Conservation (phyloP, 1,284 basidiomycete species). For the Pyrrhoderma noxium region DNA sequence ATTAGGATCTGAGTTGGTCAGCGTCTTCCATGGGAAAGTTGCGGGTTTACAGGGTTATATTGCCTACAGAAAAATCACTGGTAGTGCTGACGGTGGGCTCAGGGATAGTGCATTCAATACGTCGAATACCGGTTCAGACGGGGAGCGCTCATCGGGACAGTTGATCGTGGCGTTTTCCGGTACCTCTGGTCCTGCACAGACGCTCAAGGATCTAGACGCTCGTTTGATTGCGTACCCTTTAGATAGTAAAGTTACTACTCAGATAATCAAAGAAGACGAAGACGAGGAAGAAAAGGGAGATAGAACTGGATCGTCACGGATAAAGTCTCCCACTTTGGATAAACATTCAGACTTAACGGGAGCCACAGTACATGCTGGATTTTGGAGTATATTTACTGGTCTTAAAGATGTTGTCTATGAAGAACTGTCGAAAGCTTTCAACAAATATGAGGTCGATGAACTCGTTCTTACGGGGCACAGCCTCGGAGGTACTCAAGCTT, state of each 20-base stretch:
- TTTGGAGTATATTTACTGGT: slow-evolving; percentile 45
- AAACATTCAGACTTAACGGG: too few species aligned
- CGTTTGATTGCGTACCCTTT: slow-evolving; percentile 9
- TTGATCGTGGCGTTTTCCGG: slow-evolving; percentile 20
- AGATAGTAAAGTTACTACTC: neutral
- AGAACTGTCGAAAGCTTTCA: slow-evolving; percentile 27
- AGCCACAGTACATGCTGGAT: slow-evolving; percentile 39
- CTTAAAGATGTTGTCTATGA: slow-evolving; percentile 29
- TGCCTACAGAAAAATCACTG: slow-evolving; percentile 4
- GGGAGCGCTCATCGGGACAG: slow-evolving; percentile 1
- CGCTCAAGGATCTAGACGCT: slow-evolving; percentile 16
- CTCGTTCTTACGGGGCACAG: slow-evolving; percentile 45
- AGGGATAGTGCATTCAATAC: too few species aligned
- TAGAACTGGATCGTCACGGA: too few species aligned
- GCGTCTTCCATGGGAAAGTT: slow-evolving; percentile 15
- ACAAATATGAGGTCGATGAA: slow-evolving; percentile 26
- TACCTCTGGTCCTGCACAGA: slow-evolving; percentile 8
- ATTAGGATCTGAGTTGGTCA: slow-evolving; percentile 6
- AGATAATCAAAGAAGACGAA: neutral
- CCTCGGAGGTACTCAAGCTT: slow-evolving; percentile 42
- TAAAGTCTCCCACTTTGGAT: too few species aligned
- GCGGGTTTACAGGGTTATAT: slow-evolving; percentile 19
- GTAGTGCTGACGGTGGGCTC: too few species aligned
- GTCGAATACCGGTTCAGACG: neutral
- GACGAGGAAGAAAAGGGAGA: neutral